Percentiles rank a stretch among this genome's conserved stretches.
Conservation (phyloP, 2,329 filamentous ascomycete species). For the Botrytis elliptica region DNA sequence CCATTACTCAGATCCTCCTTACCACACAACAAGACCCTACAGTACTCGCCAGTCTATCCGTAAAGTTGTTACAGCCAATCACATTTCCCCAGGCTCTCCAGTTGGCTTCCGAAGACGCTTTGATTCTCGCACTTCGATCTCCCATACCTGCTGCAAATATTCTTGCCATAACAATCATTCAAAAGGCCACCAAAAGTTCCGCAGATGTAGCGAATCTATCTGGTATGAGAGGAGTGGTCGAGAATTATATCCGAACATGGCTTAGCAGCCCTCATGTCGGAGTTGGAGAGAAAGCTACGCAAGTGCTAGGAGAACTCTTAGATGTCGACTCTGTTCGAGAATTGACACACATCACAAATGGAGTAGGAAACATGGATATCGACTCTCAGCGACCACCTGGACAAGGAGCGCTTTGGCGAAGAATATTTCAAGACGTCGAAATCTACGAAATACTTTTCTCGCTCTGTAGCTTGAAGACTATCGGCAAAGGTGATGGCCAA, state of each 20-base stretch:
- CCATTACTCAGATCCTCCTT: constrained; percentile 53
- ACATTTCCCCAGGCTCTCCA: constrained; percentile 51
- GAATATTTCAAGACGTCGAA: constrained; percentile 49
- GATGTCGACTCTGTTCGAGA: constrained; percentile 52
- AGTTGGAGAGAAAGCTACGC: constrained; percentile 54
- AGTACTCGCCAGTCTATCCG: constrained; percentile 51
- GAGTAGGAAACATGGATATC: constrained; percentile 41
- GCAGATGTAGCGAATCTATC: constrained; percentile 52
- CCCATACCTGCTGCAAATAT: constrained; percentile 56
- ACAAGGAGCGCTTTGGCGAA: constrained; percentile 53
- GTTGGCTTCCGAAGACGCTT: constrained; percentile 50
- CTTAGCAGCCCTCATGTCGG: constrained; percentile 52
- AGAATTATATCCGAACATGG: constrained; percentile 52
- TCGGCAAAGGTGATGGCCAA: constrained; percentile 27
- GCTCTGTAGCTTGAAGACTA: constrained; percentile 38
- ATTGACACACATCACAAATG: constrained; percentile 32
- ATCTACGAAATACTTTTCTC: constrained; percentile 49
- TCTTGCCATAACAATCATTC: constrained; percentile 55
- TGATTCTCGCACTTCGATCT: constrained; percentile 54
- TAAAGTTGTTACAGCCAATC: constrained; percentile 56
- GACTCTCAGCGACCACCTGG: constrained; percentile 45
- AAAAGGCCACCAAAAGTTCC: constrained; percentile 52
- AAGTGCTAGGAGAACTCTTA: constrained; percentile 53
- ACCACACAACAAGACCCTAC: constrained; percentile 51
- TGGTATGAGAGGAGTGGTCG: constrained; percentile 49